Evolutionary conservation across 2,329 filamentous ascomycete species (phyloP), one percentile per base, ranked within the genome.

Genomic region (Aspergillus sp.): DNA sequence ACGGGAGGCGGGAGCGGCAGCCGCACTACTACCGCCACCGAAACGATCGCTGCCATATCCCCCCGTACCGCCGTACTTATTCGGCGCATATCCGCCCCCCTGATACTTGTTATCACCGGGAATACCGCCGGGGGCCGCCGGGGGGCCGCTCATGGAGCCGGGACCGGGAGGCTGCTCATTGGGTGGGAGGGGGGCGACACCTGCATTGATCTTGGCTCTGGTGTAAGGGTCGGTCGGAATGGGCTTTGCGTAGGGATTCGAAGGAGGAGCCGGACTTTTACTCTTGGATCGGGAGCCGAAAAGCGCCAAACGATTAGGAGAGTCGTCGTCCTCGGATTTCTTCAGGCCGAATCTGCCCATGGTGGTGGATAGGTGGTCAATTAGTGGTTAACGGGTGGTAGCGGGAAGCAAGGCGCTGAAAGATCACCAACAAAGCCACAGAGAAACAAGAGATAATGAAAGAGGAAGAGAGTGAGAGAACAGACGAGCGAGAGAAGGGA

Each of bases 211-310:
- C 65, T 78, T 78, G 49, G 76, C 76, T 64, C 68, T 72, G 47
- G 79, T 80, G 63, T 85, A 85, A 31, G 81, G 78, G 61, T 85
- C 80, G 49, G 72, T 70, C 49, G 73, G 71, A 23, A 79, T 75
- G 5, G 80, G 73, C 45, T 80, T 77, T 41, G 81, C 81, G 60
- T 84, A 84, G 20, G 82, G 83, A 64, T 86, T 82, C 23, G 73
- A 72, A 32, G 75, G 67, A 29, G 78, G 73, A 23, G 77, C 74
- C 23, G 80, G 73, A 50, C 75, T 77, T 67, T 83, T 83, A 59
- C 74, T 76, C 67, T 82, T 84, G 47, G 76, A 78, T 58, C 78
- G 74, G 58, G 74, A 75, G 58, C 82, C 81, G 61, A 86, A 86
- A 29, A 86, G 79, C n/a, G 81, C 80, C 52, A 73, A 74, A 67